A percentile compares a stretch with the other conserved stretches of the same genome.
These are phyloP conservation scores for Fusarium papillatum DNA, from an alignment of 2,329 filamentous ascomycete species.

Conservation along the genomic window DNA sequence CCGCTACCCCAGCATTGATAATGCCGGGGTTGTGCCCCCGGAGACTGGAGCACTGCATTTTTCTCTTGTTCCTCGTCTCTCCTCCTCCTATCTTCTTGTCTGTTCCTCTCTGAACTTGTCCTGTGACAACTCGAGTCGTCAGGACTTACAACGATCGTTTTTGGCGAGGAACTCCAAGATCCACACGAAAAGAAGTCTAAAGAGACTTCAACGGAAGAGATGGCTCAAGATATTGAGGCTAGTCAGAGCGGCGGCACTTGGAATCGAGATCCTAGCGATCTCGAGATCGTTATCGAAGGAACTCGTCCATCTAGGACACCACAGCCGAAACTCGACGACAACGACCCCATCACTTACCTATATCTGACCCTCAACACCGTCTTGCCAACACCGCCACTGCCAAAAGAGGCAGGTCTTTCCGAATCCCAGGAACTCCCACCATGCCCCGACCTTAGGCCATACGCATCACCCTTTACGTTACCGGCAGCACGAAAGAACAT, in stretches of 20 bases:
- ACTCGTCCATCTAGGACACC: constrained; percentile 14
- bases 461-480: constrained; percentile 81
- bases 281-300: constrained; percentile 35
- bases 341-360: constrained; percentile 51
- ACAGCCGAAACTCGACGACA: constrained; percentile 12
- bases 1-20: constrained; percentile 34
- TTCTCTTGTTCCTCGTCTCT: constrained; percentile 4
- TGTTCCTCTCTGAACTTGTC: background rate
- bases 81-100: constrained; percentile 3
- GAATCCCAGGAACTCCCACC: constrained; percentile 60
- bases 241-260: constrained; percentile 14
- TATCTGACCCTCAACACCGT: constrained; percentile 58
- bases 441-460: constrained; percentile 76
- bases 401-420: constrained; percentile 19
- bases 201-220: constrained; percentile 5
- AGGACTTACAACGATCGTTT: background rate
- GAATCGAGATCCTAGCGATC: constrained; percentile 18
- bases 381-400: constrained; percentile 48
- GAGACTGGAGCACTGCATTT: constrained; percentile 22
- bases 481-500: constrained; percentile 76
- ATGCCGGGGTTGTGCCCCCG: constrained; percentile 37
- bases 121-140: background rate
- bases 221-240: constrained; percentile 22
- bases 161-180: background rate
- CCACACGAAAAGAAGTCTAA: background rate